Conservation (phyloP, 2,329 filamentous ascomycete species). For the Botrytis pseudocinerea region DNA sequence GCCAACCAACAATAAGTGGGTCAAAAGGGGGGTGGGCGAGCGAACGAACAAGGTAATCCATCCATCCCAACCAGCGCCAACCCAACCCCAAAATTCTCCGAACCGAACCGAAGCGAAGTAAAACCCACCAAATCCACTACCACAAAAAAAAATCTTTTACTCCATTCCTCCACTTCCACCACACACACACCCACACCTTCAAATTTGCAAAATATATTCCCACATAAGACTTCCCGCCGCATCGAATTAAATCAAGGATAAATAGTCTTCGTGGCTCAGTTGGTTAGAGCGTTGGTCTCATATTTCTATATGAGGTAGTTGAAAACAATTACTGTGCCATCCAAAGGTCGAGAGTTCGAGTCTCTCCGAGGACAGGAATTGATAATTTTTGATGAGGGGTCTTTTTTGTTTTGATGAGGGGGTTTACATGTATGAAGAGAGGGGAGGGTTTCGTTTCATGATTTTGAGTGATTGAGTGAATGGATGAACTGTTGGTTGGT, state of each 20-base stretch:
- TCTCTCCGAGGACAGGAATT: conserved; percentile 45
- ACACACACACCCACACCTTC: too few relatives aligned
- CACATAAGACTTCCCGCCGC: fast-evolving
- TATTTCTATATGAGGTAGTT: conserved; percentile 24
- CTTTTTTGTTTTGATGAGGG: neutral
- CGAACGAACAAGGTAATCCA: too few relatives aligned
- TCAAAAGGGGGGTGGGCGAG: too few relatives aligned
- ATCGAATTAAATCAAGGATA: neutral
- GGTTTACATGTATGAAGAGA: too few relatives aligned
- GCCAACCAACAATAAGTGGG: too few relatives aligned
- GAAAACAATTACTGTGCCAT: conserved; percentile 27
- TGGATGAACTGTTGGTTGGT: neutral
- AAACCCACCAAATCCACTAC: too few relatives aligned
- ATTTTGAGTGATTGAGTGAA: neutral
- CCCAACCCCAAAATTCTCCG: too few relatives aligned
- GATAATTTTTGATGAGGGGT: neutral
- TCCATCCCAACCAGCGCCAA: too few relatives aligned
- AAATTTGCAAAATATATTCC: neutral
- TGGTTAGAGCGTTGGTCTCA: conserved; percentile 49
- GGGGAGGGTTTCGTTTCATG: neutral
- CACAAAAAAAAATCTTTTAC: too few relatives aligned
- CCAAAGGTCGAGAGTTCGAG: conserved; percentile 52
- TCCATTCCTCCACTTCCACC: too few relatives aligned
- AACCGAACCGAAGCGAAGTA: too few relatives aligned
- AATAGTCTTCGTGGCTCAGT: conserved; percentile 46